These are phyloP conservation scores for Vaccinium corymbosum DNA, from an alignment of 148 eudicot genomes.

Conservation along the genomic window DNA sequence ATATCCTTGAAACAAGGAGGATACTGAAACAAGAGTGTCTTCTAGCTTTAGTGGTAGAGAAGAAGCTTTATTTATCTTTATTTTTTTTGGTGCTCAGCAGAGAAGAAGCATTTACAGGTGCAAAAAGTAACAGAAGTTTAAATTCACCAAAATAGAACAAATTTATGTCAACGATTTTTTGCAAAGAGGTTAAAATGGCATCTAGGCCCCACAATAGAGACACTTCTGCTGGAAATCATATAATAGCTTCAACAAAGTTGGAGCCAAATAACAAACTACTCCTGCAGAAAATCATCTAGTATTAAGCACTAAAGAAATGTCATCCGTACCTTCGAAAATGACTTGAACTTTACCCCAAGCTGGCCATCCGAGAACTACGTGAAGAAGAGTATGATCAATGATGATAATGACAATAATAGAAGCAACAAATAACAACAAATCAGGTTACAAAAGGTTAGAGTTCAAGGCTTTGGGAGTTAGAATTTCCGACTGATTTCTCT, in stretches of 20 bases:
- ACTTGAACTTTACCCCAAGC: conserved; percentile 87
- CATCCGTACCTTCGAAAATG: conserved; percentile 80
- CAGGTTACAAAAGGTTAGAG: not conserved
- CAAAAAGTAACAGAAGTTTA: not conserved
- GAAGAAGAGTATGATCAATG: conserved; percentile 2
- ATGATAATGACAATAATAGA: not conserved
- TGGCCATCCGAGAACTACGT: conserved; percentile 77
- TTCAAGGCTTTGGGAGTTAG: not conserved
- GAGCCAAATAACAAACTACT: not conserved
- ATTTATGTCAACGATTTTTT: not conserved
- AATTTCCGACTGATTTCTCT: not conserved
- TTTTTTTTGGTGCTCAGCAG: not conserved
- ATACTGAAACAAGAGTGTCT: conserved; percentile 42
- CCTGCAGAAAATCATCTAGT: not conserved
- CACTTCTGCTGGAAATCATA: not conserved
- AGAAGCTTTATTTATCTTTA: not conserved
- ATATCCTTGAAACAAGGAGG: conserved; percentile 96
- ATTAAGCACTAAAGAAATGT: not conserved
- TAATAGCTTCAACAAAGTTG: not conserved
- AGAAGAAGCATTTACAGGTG: not conserved
- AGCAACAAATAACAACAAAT: conserved; percentile 11
- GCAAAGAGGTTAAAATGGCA: not conserved
- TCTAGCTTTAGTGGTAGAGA: conserved; percentile 5
- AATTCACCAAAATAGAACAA: not conserved
- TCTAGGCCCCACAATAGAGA: conserved; percentile 2